Evolutionary conservation across 176 grass and related monocot species (phyloP).

Genomic region (Carex myosuroides): DNA sequence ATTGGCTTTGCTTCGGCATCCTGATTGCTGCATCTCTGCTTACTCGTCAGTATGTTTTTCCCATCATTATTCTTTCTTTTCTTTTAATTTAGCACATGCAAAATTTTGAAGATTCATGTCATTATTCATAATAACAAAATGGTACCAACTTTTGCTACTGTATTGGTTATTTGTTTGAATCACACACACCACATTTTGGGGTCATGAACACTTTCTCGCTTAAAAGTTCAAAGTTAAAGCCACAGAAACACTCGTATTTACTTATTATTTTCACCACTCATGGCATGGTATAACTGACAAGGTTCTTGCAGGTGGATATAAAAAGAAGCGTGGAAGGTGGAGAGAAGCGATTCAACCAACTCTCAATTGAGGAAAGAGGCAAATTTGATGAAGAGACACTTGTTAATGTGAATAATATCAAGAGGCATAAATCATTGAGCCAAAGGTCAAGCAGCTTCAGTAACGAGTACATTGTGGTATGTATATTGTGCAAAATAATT

Average conservation of each 20-base stretch:
- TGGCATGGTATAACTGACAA: background rate
- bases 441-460: conserved; percentile 70
- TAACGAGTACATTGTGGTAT: conserved; percentile 98
- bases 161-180: conserved; percentile 1
- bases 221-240: conserved; percentile 3
- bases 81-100: background rate
- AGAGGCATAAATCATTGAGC: conserved; percentile 60
- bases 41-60: conserved; percentile 69
- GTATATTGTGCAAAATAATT: conserved; percentile 18
- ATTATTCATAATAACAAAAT: background rate
- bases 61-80: conserved; percentile 9
- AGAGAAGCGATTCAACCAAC: conserved; percentile 92
- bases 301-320: conserved; percentile 63
- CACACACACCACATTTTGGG: background rate
- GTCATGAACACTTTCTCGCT: background rate
- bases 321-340: conserved; percentile 86
- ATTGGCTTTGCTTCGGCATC: conserved; percentile 91
- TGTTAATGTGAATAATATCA: conserved; percentile 95
- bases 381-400: conserved; percentile 99
- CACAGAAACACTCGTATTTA: background rate
- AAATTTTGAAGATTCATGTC: background rate
- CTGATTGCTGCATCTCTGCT: conserved; percentile 96
- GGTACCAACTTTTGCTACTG: background rate
- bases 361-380: conserved; percentile 96
- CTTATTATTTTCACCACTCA: background rate